Conservation (phyloP, 202 grass and related monocot species). For the Musa balbisiana region DNA sequence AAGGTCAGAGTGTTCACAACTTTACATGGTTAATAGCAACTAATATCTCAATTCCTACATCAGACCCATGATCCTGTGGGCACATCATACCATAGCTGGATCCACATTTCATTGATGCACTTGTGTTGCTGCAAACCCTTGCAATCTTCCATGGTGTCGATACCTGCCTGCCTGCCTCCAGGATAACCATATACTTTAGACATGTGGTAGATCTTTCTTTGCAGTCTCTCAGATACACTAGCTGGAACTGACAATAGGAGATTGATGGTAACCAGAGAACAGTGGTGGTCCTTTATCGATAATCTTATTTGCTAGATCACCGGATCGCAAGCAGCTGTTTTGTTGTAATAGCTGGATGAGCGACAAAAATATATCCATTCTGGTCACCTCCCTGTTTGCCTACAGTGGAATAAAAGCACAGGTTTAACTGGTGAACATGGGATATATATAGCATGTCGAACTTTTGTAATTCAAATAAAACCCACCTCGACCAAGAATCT, state of each 20-base stretch:
- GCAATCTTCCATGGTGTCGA: too few species aligned
- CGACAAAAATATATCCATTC: constrained; percentile 15
- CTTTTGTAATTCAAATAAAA: background rate
- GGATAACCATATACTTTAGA: too few species aligned
- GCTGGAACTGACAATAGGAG: constrained; percentile 53
- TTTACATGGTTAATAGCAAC: too few species aligned
- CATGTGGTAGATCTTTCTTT: background rate
- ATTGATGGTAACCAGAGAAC: constrained; percentile 56
- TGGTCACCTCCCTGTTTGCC: constrained; percentile 85
- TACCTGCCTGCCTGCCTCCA: too few species aligned
- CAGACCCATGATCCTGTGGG: too few species aligned
- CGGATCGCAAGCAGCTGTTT: constrained; percentile 48
- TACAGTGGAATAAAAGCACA: constrained; percentile 25
- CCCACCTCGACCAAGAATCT: constrained; percentile 77
- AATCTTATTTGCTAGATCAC: constrained; percentile 46
- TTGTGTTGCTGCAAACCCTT: too few species aligned
- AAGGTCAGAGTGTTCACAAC: too few species aligned
- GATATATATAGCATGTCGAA: constrained; percentile 2
- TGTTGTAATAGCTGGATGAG: constrained; percentile 82
- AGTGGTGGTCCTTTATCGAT: constrained; percentile 51
- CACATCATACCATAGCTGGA: too few species aligned
- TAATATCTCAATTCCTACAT: too few species aligned
- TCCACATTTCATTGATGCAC: too few species aligned
- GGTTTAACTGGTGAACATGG: constrained; percentile 5
- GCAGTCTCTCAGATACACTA: constrained; percentile 33